phyloP scores from a whole-genome alignment of 441 rosid species.

The Populus hybrid region DNA sequence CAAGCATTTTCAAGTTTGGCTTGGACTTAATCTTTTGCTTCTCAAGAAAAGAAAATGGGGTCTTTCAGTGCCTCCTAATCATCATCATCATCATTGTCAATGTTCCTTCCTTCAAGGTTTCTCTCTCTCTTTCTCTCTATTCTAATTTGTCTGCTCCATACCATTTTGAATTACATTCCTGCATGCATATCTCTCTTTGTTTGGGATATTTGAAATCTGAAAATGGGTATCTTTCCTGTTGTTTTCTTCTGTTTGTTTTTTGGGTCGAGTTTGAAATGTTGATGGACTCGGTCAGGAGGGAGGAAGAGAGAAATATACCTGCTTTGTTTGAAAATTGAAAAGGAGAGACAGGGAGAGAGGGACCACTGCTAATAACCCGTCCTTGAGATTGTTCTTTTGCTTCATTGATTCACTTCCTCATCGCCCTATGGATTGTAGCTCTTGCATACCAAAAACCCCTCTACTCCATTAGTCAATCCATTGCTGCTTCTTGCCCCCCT shows the following conservation, averaged over 20 bases:
- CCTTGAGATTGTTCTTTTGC: constrained; percentile 26
- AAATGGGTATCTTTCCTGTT: constrained; percentile 8
- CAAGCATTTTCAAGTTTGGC: no score
- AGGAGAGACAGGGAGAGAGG: constrained; percentile 6
- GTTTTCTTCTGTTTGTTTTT: constrained; percentile 10
- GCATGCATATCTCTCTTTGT: not conserved
- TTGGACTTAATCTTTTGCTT: no score
- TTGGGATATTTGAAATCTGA: constrained; percentile 13
- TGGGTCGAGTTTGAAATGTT: not conserved
- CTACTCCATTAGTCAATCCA: not conserved
- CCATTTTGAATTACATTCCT: no score
- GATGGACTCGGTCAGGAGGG: not conserved
- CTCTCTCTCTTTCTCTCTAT: no score
- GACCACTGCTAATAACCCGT: constrained; percentile 26
- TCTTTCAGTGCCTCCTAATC: no score
- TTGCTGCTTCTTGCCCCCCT: not conserved
- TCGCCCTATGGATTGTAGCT: constrained; percentile 11
- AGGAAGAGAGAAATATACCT: constrained; percentile 1
- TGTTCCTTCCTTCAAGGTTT: no score
- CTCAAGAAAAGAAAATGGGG: no score
- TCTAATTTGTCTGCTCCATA: no score
- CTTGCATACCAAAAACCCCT: not conserved
- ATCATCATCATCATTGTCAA: no score
- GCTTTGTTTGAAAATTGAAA: not conserved
- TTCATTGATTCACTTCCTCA: constrained; percentile 15